These are phyloP conservation scores for Herpetospermum pedunculosum DNA, from an alignment of 306 rosid genomes.

Conservation along the genomic window DNA sequence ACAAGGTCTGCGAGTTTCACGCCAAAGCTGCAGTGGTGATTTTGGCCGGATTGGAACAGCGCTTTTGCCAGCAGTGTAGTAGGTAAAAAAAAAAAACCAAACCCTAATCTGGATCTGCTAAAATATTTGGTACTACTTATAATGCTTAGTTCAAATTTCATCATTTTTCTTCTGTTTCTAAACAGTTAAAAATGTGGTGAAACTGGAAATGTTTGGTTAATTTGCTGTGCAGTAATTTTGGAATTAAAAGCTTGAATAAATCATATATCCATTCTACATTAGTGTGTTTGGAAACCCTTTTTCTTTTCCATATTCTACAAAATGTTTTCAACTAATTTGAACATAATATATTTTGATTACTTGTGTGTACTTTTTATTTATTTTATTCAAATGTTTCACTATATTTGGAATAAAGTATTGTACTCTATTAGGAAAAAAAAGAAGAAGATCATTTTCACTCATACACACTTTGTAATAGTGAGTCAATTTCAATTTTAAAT, in stretches of 20 bases:
- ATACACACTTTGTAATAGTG: neutral
- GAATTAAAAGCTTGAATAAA: neutral
- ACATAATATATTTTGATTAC: neutral
- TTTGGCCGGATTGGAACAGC: constrained; percentile 39
- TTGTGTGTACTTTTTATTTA: neutral
- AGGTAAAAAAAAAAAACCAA: constrained; percentile 26
- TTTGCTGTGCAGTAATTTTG: neutral
- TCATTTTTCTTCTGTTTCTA: neutral
- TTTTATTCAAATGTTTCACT: neutral
- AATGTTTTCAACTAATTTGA: neutral
- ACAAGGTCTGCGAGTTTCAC: constrained; percentile 82
- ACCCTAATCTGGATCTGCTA: neutral
- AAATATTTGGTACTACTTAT: neutral
- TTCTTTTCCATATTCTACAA: no score
- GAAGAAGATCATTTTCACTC: neutral
- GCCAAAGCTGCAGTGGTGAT: constrained; percentile 56
- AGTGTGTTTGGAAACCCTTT: neutral
- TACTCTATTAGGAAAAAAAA: neutral
- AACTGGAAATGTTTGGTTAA: neutral
- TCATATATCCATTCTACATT: neutral
- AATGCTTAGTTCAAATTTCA: neutral
- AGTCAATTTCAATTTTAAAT: neutral
- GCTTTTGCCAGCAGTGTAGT: constrained; percentile 99
- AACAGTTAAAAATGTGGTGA: neutral
- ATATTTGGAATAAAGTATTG: neutral